These are phyloP conservation scores for Ehretia macrophylla DNA, from an alignment of 257 asterid species.

Conservation along the genomic window DNA sequence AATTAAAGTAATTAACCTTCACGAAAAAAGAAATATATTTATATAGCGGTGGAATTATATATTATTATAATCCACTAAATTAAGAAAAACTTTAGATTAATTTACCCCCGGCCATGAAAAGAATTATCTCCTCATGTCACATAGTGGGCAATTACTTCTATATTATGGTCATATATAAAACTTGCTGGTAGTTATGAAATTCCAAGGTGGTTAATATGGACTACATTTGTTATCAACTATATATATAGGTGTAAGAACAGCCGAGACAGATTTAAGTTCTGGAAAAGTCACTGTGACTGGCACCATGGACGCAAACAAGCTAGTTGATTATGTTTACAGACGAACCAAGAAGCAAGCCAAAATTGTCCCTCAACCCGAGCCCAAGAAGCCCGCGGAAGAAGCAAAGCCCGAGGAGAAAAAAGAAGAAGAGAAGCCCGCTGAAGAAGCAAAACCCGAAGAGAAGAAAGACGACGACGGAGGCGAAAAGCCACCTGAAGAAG, in stretches of 20 bases:
- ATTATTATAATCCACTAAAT: no score
- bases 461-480: slow-evolving; percentile 16
- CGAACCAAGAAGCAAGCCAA: slow-evolving; percentile 84
- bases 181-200: no score
- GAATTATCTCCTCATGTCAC: not conserved
- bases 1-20: no score
- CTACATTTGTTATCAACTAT: not conserved
- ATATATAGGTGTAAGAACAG: slow-evolving; percentile 61
- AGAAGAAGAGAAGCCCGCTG: slow-evolving; percentile 13
- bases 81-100: no score
- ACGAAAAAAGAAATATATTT: no score
- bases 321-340: slow-evolving; percentile 77
- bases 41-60: no score
- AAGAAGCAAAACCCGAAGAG: not conserved
- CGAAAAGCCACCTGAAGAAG: slow-evolving; percentile 32
- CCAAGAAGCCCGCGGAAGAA: slow-evolving; percentile 32
- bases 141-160: no score
- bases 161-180: no score
- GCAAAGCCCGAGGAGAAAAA: slow-evolving; percentile 48
- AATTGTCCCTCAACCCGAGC: slow-evolving; percentile 61
- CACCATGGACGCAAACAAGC: slow-evolving; percentile 60
- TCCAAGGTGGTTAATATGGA: not conserved
- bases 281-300: slow-evolving; percentile 79
- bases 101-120: not conserved
- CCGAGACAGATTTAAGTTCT: slow-evolving; percentile 59